A percentile compares a stretch with the other conserved stretches of the same genome.
phyloP scores from a whole-genome alignment of 1,139 yeast genomes.

The Geotrichum candidum region DNA sequence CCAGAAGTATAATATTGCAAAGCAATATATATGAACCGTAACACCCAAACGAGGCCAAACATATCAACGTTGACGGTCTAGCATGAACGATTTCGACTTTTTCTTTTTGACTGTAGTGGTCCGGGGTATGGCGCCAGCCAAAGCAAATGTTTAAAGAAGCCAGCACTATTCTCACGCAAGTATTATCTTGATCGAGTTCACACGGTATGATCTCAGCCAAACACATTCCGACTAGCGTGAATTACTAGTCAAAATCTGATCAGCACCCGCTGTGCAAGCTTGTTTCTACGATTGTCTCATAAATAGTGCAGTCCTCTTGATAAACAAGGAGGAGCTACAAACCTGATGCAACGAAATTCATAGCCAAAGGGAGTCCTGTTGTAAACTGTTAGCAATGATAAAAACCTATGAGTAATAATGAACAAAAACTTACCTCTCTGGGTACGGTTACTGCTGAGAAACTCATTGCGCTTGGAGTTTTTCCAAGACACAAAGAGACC shows the following conservation, averaged over 20 bases:
- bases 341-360: constrained; percentile 87
- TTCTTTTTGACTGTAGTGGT: not conserved
- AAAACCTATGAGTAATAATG: not conserved
- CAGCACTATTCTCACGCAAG: constrained; percentile 74
- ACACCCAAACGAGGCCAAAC: not conserved
- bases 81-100: not conserved
- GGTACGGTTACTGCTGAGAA: constrained; percentile 72
- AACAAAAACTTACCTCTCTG: constrained; percentile 47
- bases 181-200: constrained; percentile 79
- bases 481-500: constrained; percentile 34
- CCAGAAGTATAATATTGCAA: no score
- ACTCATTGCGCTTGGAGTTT: constrained; percentile 40
- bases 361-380: constrained; percentile 57
- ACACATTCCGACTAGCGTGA: not conserved
- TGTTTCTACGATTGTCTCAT: not conserved
- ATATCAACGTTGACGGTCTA: not conserved
- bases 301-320: constrained; percentile 1
- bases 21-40: no score
- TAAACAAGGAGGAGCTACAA: constrained; percentile 38
- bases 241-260: not conserved
- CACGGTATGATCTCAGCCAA: constrained; percentile 72
- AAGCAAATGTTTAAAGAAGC: constrained; percentile 1
- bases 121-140: not conserved
- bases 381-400: constrained; percentile 10
- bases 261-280: constrained; percentile 48